Base-by-base conservation (phyloP, 2,329 filamentous ascomycete genomes). In the Arachnopeziza araneosa region DNA sequence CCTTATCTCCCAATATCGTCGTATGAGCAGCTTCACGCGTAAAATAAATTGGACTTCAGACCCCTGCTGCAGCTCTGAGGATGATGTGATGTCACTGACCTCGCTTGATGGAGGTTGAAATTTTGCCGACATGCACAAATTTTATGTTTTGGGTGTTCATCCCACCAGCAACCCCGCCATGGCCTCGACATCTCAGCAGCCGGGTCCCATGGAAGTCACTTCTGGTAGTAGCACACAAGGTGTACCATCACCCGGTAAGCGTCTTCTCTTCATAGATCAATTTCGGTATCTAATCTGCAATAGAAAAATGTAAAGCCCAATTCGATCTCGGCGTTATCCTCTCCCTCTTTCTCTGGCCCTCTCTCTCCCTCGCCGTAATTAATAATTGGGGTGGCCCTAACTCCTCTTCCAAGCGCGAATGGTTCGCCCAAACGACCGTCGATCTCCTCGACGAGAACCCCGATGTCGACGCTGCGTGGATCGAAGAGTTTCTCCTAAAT, bases 261-360 rank as follows among this genome's bases (percentile, higher is more conserved):
- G 26, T 48, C 12, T 30, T 54, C 22, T 32, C 30, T 19, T 55
- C 24, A 12, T 10, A 23, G 23, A 12, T 24, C 14, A 52, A 12
- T 21, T 52, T 24, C 17, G 21, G 9, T 9, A 50, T 32, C 60
- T 66, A 55, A 61, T 62, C 48, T 66, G 61, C 53, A 56, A 60
- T 68, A 83, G 81, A 81, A 69, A 76, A 77, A 68, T 81, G 81
- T 68, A 81, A 87, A 71, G 75, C 80, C 66, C 82, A 85, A 70
- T 90, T 98, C 78, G 95, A 98, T 74, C 88, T 95, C 70, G 89
- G 86, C 71, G 88, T 97, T 68, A 91, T 91, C 73, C 88, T 95
- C 73, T 79, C 88, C 51, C 85, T 99, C 66, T 86, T 93, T 78
- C 84, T 90, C 71, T 99, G 95, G 95, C 87, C 89, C 8, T 88